Base-by-base conservation (phyloP, 345 rosid species). In the Eucalyptus cloeziana region DNA sequence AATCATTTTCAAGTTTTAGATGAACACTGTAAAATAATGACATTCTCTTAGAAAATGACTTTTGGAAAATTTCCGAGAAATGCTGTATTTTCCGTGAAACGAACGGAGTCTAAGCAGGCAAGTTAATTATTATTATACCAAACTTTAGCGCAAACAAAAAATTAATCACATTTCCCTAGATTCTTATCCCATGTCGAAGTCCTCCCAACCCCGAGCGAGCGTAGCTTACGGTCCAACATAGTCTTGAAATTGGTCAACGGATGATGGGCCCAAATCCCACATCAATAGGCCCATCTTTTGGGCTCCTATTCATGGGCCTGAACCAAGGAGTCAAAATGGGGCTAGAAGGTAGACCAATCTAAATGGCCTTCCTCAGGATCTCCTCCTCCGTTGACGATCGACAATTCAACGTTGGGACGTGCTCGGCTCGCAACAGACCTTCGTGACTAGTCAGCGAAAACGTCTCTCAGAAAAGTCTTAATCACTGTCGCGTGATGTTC, bases 21-120 rank as follows among this genome's bases (percentile, higher is more conserved):
- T 9, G 10, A 45, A 45, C 47, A 45, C 1, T 1, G 10, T 0
- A 45, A 45, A 45, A 45, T 45, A 45, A 3, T 45, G 11, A 45
- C 47, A 45, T 45, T 45, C 10, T 45, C 47, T 45, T 45, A 45
- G 47, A 45, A 45, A 45, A 45, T 45, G 47, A 45, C 47, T 45
- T 1, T 1, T 45, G 1, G 3, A 45, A 45, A 45, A 45, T 45
- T 45, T 45, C 3, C 47, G 11, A 45, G 9, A 45, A 45, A 3
- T 0, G 47, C 3, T 8, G 3, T 45, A 45, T 11, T 49, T 49
- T 49, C 1, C 2, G 2, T 49, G 4, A 50, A 50, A 50, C 0
- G 7, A 15, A 50, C 7, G 0, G 19, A 51, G 0, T 51, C 45
- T 16, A 69, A 69, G 44, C 13, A 33, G 44, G 2, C 13, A 17